Base-by-base conservation (phyloP, 768 basidiomycete genomes). In the Roridomyces roridus region DNA sequence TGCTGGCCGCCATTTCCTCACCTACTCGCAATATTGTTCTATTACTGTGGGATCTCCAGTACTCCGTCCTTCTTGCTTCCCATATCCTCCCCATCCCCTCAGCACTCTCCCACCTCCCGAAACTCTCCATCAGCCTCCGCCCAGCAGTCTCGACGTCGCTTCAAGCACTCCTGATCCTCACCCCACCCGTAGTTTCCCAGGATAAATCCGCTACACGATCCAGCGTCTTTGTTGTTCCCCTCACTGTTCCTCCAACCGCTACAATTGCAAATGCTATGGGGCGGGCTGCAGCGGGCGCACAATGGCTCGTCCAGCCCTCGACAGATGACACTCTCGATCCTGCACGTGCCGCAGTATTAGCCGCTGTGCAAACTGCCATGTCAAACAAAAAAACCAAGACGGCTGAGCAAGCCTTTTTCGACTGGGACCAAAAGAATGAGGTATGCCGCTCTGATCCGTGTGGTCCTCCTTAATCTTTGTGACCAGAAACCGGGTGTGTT, bases 21-120 rank as follows among this genome's bases (percentile, higher is more conserved):
- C 67, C 77, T 0, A 64, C 74, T 12, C 66, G 73, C 29, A 82
- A 83, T 54, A 74, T 89, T 47, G 72, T 74, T 15, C 68, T 89
- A 25, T 81, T 86, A 17, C 68, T 89, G 25, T 89, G 88, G 87
- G 88, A 90, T 59, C 72, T 89, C 20, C 85, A 85, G 56, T 90
- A 86, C 60, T 83, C 83, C 17, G 82, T 88, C 29, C 71, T 89
- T 21, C 75, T 90, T n/a, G 74, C 85, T 2, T 76, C 79, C 6
- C 79, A 85, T 35, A 66, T 71, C 8, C 70, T 88, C 37, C 68
- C 85, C 1, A 67, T 85, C 14, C 85, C 88, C 0, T 71, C 80
- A 1, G 65, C 76, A 20, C 55, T 84, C 15, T 62, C 73, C 0
- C 53, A 68, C 45, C 66, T 69, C 2, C 64, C 72, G 25, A 63